phyloP scores from a whole-genome alignment of 768 basidiomycete species.

The Boletales sp. region DNA sequence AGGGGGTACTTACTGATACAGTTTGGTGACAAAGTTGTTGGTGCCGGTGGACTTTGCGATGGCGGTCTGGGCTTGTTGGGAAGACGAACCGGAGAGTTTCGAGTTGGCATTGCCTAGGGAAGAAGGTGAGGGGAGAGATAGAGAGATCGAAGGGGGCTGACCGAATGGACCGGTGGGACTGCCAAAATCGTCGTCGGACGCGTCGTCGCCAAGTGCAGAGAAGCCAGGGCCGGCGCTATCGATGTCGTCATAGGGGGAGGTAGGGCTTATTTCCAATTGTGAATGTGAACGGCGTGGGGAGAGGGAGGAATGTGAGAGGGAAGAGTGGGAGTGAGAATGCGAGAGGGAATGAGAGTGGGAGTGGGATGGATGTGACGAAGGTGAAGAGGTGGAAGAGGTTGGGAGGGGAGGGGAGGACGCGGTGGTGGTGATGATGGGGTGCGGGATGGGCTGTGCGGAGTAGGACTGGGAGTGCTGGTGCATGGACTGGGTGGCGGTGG shows the following conservation, averaged over 20 bases:
- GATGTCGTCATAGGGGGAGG: conserved; percentile 54
- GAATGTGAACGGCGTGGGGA: conserved; percentile 15
- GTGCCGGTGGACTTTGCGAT: conserved; percentile 63
- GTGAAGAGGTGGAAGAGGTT: conserved; percentile 21
- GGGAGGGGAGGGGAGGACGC: conserved; percentile 28
- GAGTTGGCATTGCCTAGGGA: conserved; percentile 7
- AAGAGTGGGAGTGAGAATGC: conserved; percentile 19
- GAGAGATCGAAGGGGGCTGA: background rate
- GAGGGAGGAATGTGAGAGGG: conserved; percentile 22
- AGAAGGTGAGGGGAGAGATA: background rate
- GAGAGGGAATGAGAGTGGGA: conserved; percentile 19
- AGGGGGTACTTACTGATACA: conserved; percentile 66
- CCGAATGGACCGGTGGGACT: conserved; percentile 12
- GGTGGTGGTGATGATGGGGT: conserved; percentile 32
- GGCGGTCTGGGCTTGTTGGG: conserved; percentile 44
- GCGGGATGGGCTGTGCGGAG: conserved; percentile 17
- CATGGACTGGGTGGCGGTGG: conserved; percentile 11
- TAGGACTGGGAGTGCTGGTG: conserved; percentile 27
- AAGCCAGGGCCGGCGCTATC: conserved; percentile 41
- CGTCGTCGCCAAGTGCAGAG: conserved; percentile 18
- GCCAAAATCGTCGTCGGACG: conserved; percentile 24
- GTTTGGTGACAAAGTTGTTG: conserved; percentile 86
- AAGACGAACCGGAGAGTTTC: conserved; percentile 16
- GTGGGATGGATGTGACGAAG: conserved; percentile 22
- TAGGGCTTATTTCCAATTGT: conserved; percentile 29